phyloP scores from a whole-genome alignment of 2,329 filamentous ascomycete species.

The Pyrenophora seminiperda region DNA sequence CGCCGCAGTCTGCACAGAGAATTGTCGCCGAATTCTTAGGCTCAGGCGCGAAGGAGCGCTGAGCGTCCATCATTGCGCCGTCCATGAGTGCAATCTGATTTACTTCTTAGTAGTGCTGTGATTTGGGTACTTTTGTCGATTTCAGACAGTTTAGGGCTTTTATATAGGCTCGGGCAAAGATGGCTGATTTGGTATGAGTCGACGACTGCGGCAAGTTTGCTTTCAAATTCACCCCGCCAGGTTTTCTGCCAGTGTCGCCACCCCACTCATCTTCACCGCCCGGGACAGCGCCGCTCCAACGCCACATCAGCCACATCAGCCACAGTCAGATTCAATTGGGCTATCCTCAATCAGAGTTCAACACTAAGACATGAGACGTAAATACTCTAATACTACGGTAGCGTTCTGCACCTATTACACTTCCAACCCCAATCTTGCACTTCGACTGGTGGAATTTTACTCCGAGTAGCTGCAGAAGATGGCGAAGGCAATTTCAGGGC shows the following conservation, averaged over 20 bases:
- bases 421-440: too few species aligned
- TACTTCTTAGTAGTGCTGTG: not conserved
- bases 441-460: too few species aligned
- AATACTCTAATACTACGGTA: too few species aligned
- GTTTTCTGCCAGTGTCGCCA: slow-evolving; percentile 37
- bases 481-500: too few species aligned
- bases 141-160: not conserved
- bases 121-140: not conserved
- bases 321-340: not conserved
- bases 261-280: slow-evolving; percentile 19
- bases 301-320: not conserved
- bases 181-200: slow-evolving; percentile 18
- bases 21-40: slow-evolving; percentile 66
- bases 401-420: too few species aligned
- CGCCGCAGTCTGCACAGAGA: slow-evolving; percentile 97
- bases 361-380: too few species aligned
- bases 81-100: slow-evolving; percentile 13
- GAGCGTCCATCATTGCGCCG: slow-evolving; percentile 50
- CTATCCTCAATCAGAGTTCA: too few species aligned
- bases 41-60: slow-evolving; percentile 48
- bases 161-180: slow-evolving; percentile 4
- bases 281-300: too few species aligned
- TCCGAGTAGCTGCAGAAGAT: too few species aligned
- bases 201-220: slow-evolving; percentile 28
- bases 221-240: slow-evolving; percentile 42